phyloP scores from a whole-genome alignment of 257 asterid genomes.

The Przewalskia tangutica region DNA sequence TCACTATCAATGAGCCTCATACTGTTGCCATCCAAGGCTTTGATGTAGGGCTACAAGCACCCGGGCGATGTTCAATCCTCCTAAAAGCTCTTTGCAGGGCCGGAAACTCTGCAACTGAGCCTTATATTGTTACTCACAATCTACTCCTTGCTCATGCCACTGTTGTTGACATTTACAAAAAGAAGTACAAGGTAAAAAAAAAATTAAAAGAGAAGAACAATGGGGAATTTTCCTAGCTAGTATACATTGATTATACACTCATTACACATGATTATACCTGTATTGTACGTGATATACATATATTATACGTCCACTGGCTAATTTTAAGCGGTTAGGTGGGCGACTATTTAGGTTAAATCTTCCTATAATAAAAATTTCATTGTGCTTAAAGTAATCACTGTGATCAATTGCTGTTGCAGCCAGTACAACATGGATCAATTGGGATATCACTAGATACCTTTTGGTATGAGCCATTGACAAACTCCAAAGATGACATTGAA shows the following conservation, averaged over 20 bases:
- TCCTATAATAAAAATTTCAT: not conserved
- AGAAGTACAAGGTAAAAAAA: constrained; percentile 36
- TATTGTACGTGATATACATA: not conserved
- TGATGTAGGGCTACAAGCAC: constrained; percentile 56
- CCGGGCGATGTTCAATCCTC: constrained; percentile 12
- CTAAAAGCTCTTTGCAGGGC: constrained; percentile 14
- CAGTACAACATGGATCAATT: constrained; percentile 48
- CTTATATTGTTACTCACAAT: constrained; percentile 7
- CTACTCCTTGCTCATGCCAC: constrained; percentile 11
- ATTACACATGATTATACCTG: no score
- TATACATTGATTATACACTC: not conserved
- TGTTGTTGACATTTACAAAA: constrained; percentile 3
- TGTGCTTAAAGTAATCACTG: not conserved
- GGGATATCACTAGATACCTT: constrained; percentile 67
- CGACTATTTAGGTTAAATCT: not conserved
- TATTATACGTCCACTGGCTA: no score
- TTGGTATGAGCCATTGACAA: constrained; percentile 64
- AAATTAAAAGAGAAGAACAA: not conserved
- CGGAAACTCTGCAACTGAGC: constrained; percentile 8
- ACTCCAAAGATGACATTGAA: constrained; percentile 42
- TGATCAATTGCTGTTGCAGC: constrained; percentile 16
- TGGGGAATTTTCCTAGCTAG: not conserved
- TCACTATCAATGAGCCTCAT: constrained; percentile 88
- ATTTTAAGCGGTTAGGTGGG: not conserved
- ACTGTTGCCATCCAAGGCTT: constrained; percentile 64